Evolutionary conservation across 257 asterid species (phyloP).

Genomic region (Solanum peruvianum): DNA sequence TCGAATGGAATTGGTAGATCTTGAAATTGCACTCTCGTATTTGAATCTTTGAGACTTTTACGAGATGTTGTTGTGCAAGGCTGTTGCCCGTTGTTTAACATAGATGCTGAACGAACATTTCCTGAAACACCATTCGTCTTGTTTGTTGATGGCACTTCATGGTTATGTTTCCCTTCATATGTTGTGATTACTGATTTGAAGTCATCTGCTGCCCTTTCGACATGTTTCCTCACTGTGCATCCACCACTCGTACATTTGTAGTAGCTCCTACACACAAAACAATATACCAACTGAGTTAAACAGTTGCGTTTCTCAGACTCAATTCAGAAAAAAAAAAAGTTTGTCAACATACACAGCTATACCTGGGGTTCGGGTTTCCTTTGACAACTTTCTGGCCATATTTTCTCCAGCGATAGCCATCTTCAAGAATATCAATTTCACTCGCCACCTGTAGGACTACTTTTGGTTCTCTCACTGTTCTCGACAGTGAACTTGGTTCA

Average conservation of each 20-base stretch:
- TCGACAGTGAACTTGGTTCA: slow-evolving; percentile 28
- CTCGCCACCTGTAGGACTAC: slow-evolving; percentile 59
- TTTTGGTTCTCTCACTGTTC: slow-evolving; percentile 61
- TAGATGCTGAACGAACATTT: not conserved
- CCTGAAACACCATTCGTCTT: slow-evolving; percentile 4
- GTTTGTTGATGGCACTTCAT: slow-evolving; percentile 33
- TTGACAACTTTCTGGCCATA: slow-evolving; percentile 87
- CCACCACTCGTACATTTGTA: slow-evolving; percentile 80
- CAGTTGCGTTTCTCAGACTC: not conserved
- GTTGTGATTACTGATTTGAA: slow-evolving; percentile 59
- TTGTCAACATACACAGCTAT: not conserved
- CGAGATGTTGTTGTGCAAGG: not conserved
- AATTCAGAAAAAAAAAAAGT: fast-evolving
- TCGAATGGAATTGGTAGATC: not conserved
- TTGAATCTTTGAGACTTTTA: not conserved
- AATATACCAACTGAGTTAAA: not conserved
- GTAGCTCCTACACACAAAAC: slow-evolving; percentile 42
- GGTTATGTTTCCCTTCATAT: slow-evolving; percentile 82
- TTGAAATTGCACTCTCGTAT: not conserved
- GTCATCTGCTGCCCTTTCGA: slow-evolving; percentile 67
- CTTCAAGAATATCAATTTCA: slow-evolving; percentile 67
- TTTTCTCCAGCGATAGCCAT: slow-evolving; percentile 85
- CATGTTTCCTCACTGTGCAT: slow-evolving; percentile 73
- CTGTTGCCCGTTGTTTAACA: not conserved
- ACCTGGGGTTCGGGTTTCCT: slow-evolving; percentile 93